These are phyloP conservation scores for Tricholoma flavovirens DNA, from an alignment of 768 basidiomycete species.

Conservation along the genomic window DNA sequence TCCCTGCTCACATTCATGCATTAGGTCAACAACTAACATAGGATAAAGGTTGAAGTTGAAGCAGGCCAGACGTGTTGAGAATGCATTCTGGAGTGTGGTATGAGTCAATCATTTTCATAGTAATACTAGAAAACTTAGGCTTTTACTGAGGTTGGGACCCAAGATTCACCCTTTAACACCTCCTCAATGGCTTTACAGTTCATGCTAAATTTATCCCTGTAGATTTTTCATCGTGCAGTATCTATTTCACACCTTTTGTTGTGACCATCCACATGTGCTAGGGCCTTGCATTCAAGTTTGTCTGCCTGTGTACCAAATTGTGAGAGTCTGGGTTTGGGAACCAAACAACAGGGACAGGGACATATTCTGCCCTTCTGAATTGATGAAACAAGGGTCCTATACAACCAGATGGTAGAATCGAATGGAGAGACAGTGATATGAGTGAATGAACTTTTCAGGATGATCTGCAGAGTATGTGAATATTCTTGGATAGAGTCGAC, in stretches of 20 bases:
- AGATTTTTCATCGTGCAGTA: constrained; percentile 1
- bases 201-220: background rate
- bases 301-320: background rate
- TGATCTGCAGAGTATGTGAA: constrained; percentile 32
- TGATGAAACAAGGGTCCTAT: background rate
- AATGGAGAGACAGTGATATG: too few species aligned
- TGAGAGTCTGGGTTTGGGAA: background rate
- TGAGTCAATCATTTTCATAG: constrained; percentile 3
- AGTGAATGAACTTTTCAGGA: constrained; percentile 19
- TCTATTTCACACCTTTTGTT: background rate
- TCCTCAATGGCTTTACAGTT: background rate
- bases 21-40: constrained; percentile 27
- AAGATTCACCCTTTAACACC: too few species aligned
- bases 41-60: constrained; percentile 20
- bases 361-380: background rate
- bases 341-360: background rate
- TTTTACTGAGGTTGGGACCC: too few species aligned
- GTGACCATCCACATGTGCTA: background rate
- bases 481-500: constrained; percentile 18
- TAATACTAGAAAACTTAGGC: too few species aligned
- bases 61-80: background rate
- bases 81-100: background rate
- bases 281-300: constrained; percentile 1
- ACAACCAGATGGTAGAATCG: too few species aligned
- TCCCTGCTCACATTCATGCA: constrained; percentile 35